These are phyloP conservation scores for Fraxinus ornus DNA, from an alignment of 305 asterid genomes.

Conservation along the genomic window DNA sequence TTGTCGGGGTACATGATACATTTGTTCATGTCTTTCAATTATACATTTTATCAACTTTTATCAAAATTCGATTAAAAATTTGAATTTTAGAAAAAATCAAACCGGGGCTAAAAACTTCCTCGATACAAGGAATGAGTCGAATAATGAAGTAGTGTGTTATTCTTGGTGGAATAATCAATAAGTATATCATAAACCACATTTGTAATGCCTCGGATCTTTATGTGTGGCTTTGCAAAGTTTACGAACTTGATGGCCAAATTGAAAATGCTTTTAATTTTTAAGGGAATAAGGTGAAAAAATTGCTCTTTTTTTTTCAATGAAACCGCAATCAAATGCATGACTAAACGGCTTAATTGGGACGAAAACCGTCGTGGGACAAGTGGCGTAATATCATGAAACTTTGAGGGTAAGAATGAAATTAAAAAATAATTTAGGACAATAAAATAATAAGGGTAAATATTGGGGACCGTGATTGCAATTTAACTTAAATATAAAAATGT, in stretches of 20 bases:
- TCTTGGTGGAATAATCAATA: no score
- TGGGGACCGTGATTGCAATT: background rate
- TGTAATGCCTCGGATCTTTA: background rate
- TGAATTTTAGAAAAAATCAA: no score
- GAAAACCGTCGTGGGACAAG: background rate
- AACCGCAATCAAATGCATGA: background rate
- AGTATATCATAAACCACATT: background rate
- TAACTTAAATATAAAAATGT: background rate
- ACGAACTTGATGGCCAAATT: background rate
- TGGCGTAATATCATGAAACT: background rate
- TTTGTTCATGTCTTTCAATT: no score
- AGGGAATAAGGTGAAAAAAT: background rate
- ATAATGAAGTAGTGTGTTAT: no score
- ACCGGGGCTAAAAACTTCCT: background rate
- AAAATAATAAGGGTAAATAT: background rate
- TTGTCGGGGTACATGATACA: no score
- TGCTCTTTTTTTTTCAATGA: no score
- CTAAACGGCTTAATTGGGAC: background rate
- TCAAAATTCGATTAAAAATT: no score
- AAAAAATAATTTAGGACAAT: background rate
- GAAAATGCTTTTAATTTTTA: no score
- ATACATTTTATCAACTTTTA: no score
- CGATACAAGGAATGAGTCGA: no score
- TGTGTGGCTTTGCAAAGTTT: background rate
- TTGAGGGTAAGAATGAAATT: background rate